Evolutionary conservation across 768 basidiomycete species (phyloP).

Genomic region (Mycena venus): DNA sequence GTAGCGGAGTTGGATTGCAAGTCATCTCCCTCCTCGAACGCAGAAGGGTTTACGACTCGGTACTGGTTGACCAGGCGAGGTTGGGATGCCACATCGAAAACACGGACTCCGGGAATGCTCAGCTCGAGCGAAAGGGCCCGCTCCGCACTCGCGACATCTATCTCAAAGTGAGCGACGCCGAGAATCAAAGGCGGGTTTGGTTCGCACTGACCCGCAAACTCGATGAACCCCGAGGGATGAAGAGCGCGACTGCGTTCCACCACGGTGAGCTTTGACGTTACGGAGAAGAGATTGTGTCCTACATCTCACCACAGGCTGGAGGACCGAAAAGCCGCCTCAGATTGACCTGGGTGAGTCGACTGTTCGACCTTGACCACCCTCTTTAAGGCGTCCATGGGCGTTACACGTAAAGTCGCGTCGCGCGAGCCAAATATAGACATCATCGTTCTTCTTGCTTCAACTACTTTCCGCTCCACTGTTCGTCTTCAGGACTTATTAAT

Average conservation of each 20-base stretch:
- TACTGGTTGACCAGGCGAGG: conserved; percentile 35
- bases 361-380: conserved; percentile 45
- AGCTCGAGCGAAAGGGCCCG: conserved; percentile 39
- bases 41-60: conserved; percentile 32
- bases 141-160: conserved; percentile 35
- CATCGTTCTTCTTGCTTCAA: too few species aligned
- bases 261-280: not conserved
- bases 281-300: not conserved
- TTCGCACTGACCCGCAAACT: conserved; percentile 8
- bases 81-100: conserved; percentile 35
- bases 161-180: too few species aligned
- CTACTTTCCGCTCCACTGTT: too few species aligned
- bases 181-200: not conserved
- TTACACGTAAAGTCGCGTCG: not conserved
- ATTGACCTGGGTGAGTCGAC: conserved; percentile 25
- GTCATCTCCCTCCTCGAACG: conserved; percentile 14
- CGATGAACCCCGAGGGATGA: conserved; percentile 34
- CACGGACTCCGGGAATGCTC: conserved; percentile 34
- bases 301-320: conserved; percentile 28
- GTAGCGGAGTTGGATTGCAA: conserved; percentile 6
- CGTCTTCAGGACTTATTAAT: too few species aligned
- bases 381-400: conserved; percentile 39
- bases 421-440: not conserved
- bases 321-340: conserved; percentile 28
- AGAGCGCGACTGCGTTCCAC: conserved; percentile 25